Evolutionary conservation across 768 basidiomycete genomes (phyloP).

Genomic region (Tylopilus intermedius): DNA sequence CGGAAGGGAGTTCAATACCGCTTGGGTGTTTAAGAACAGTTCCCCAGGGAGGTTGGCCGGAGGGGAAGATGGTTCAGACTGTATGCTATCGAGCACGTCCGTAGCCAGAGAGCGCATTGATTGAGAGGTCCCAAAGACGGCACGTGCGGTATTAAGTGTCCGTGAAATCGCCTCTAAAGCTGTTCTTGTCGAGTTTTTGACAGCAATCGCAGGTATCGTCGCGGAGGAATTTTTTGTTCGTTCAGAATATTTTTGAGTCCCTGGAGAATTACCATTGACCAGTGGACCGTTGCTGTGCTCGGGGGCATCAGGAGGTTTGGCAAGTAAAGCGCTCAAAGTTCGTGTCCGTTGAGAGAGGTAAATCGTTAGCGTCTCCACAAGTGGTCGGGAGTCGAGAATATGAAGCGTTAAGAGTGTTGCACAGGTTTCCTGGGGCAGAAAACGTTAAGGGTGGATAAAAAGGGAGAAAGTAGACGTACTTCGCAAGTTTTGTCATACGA

Average conservation of each 20-base stretch:
- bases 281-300: conserved; percentile 30
- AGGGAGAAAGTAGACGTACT: conserved; percentile 33
- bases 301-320: conserved; percentile 27
- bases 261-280: conserved; percentile 34
- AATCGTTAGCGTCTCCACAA: conserved; percentile 64
- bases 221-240: conserved; percentile 12
- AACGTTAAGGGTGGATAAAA: background rate
- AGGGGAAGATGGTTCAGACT: conserved; percentile 40
- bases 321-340: conserved; percentile 45
- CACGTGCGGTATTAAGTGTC: conserved; percentile 54
- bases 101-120: conserved; percentile 45
- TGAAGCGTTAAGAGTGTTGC: conserved; percentile 79
- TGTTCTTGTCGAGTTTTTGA: conserved; percentile 49
- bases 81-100: conserved; percentile 56
- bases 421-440: conserved; percentile 54
- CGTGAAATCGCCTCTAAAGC: conserved; percentile 52
- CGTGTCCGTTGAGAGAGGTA: conserved; percentile 69
- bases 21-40: conserved; percentile 60
- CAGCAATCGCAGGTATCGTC: conserved; percentile 42
- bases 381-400: conserved; percentile 81
- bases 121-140: conserved; percentile 46
- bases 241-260: conserved; percentile 6
- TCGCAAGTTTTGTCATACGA: conserved; percentile 48
- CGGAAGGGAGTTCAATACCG: conserved; percentile 65
- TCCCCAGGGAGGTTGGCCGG: conserved; percentile 39